Percentiles rank a stretch among this genome's conserved stretches.
Conservation (phyloP, 805 yeast species). For the Yarrowia alimentaria region DNA sequence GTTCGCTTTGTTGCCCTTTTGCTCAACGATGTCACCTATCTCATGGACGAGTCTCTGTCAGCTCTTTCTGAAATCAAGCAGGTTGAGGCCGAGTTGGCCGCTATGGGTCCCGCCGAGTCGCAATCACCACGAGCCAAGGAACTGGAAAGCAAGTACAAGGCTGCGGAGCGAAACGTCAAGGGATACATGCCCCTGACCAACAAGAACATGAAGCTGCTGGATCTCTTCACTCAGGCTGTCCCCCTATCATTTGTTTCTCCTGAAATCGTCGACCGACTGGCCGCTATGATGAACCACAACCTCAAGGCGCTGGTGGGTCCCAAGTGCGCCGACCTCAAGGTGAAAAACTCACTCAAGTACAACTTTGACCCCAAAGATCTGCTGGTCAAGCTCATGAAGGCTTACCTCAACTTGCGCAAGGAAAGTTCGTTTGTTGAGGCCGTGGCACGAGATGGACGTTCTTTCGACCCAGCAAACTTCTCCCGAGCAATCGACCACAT, state of each 20-base stretch:
- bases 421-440: constrained; percentile 70
- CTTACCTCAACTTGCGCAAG: constrained; percentile 67
- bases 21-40: constrained; percentile 89
- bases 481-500: constrained; percentile 68
- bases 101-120: constrained; percentile 43
- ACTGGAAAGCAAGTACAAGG: constrained; percentile 51
- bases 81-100: constrained; percentile 41
- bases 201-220: constrained; percentile 75
- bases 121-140: constrained; percentile 47
- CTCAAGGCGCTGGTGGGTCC: constrained; percentile 94
- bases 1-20: constrained; percentile 90
- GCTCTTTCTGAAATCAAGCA: constrained; percentile 75
- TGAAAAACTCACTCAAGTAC: constrained; percentile 76
- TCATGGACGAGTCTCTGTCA: constrained; percentile 85
- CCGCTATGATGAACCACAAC: constrained; percentile 94
- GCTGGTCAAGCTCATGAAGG: constrained; percentile 65
- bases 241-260: constrained; percentile 82
- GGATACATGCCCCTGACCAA: constrained; percentile 80
- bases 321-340: constrained; percentile 83
- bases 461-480: constrained; percentile 68
- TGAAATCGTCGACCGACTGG: constrained; percentile 89
- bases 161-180: constrained; percentile 73
- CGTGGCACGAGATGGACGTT: constrained; percentile 88
- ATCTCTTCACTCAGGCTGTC: constrained; percentile 77
- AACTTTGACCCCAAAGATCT: constrained; percentile 76